These are phyloP conservation scores for Acacia melanoxylon DNA, from an alignment of 306 rosid species.

Conservation along the genomic window DNA sequence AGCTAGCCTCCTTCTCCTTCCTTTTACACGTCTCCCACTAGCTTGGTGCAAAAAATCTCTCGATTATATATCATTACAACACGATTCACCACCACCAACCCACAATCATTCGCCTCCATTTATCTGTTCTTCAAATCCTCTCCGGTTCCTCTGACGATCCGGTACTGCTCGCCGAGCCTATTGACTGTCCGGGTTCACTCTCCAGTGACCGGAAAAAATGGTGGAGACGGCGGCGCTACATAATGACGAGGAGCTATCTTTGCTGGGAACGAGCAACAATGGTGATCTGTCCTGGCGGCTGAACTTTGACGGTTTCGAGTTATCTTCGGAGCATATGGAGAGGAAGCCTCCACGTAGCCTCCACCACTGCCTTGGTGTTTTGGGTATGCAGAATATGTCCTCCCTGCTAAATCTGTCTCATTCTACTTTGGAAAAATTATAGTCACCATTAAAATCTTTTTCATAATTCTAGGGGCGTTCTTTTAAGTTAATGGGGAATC, in stretches of 20 bases:
- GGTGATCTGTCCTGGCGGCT: slow-evolving; percentile 83
- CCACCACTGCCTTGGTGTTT: slow-evolving; percentile 81
- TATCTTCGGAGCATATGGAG: slow-evolving; percentile 48
- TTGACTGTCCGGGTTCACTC: neutral
- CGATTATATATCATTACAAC: neutral
- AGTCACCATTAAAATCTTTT: neutral
- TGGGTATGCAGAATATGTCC: slow-evolving; percentile 40
- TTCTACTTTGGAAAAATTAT: neutral
- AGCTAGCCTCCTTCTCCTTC: neutral
- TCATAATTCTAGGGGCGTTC: neutral
- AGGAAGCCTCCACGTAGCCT: slow-evolving; percentile 64
- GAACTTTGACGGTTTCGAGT: slow-evolving; percentile 74
- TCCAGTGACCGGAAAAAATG: slow-evolving; percentile 54
- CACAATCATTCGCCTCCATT: neutral
- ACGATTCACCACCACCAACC: slow-evolving; percentile 24
- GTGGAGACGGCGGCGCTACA: slow-evolving; percentile 36
- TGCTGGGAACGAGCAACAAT: slow-evolving; percentile 50
- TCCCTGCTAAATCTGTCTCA: neutral
- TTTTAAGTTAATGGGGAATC: slow-evolving; percentile 14
- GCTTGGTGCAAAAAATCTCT: slow-evolving; percentile 26
- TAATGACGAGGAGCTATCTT: slow-evolving; percentile 57
- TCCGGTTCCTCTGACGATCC: neutral
- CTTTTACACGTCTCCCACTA: neutral
- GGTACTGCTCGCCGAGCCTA: neutral
- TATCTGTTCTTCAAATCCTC: neutral